A percentile compares a stretch with the other conserved stretches of the same genome.
Conservation (phyloP, 2,329 filamentous ascomycete genomes). For the Penicillium decumbens region DNA sequence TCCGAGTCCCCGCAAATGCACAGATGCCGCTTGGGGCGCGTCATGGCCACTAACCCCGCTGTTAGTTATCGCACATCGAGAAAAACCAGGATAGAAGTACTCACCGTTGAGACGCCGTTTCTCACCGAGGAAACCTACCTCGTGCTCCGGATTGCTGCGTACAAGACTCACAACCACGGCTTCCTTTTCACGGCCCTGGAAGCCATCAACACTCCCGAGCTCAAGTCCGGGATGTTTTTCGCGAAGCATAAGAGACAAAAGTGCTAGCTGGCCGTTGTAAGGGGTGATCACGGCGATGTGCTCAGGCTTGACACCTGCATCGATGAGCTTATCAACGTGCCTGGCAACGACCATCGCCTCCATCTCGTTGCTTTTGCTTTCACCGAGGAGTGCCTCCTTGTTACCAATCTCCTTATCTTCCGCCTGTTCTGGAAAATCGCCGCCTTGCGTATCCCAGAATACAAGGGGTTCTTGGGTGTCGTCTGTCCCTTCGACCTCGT, state of each 20-base stretch:
- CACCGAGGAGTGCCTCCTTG: constrained; percentile 54
- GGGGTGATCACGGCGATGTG: constrained; percentile 93
- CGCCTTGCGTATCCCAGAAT: constrained; percentile 95
- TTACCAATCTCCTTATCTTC: constrained; percentile 64
- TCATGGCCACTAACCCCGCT: constrained; percentile 76
- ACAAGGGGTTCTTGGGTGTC: constrained; percentile 83
- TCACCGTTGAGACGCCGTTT: constrained; percentile 87
- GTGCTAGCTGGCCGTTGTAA: constrained; percentile 87
- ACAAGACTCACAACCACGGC: constrained; percentile 92
- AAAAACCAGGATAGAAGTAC: constrained; percentile 26
- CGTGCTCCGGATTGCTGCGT: constrained; percentile 76
- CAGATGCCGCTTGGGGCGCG: constrained; percentile 81
- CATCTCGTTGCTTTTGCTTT: constrained; percentile 88
- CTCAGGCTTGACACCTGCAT: constrained; percentile 70
- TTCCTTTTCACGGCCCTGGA: constrained; percentile 96
- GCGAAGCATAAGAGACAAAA: constrained; percentile 71
- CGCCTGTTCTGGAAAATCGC: constrained; percentile 77
- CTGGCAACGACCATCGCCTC: constrained; percentile 75
- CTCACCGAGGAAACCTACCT: constrained; percentile 90
- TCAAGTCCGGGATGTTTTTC: constrained; percentile 79
- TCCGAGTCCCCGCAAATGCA: constrained; percentile 92
- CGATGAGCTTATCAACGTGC: constrained; percentile 72
- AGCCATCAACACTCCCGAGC: constrained; percentile 93
- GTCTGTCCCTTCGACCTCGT: constrained; percentile 72
- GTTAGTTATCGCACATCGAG: constrained; percentile 6